phyloP scores from a whole-genome alignment of 2,329 filamentous ascomycete species.

The Coleophoma cylindrospora region DNA sequence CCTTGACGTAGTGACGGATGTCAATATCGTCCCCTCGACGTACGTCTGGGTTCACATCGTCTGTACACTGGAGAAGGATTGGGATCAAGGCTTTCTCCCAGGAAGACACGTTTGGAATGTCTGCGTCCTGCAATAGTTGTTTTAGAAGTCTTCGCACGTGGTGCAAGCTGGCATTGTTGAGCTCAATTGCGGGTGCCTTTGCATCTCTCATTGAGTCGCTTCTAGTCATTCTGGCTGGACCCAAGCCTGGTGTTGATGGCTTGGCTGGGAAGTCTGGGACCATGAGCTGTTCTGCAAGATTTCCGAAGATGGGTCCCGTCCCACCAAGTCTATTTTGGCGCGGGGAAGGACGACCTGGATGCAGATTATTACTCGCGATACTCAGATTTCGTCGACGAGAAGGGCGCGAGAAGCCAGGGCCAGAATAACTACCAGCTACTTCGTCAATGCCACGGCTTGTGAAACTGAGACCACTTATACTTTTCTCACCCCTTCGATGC shows the following conservation, averaged over 20 bases:
- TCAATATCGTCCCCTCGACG: constrained; percentile 92
- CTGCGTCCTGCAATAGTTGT: constrained; percentile 75
- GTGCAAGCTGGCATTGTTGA: constrained; percentile 81
- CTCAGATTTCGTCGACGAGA: constrained; percentile 77
- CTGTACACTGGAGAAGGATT: constrained; percentile 83
- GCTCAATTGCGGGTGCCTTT: constrained; percentile 69
- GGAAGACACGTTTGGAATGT: constrained; percentile 64
- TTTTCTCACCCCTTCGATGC: constrained; percentile 71
- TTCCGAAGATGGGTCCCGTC: constrained; percentile 33
- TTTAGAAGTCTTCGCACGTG: constrained; percentile 82
- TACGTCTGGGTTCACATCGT: constrained; percentile 92
- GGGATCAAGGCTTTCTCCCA: constrained; percentile 92
- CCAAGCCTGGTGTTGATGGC: constrained; percentile 11
- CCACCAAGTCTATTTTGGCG: constrained; percentile 44
- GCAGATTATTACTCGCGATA: constrained; percentile 65
- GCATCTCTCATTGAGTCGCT: constrained; percentile 79
- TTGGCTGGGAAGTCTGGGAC: constrained; percentile 12
- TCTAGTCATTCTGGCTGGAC: constrained; percentile 51
- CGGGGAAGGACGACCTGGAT: constrained; percentile 67
- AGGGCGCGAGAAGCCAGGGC: constrained; percentile 55
- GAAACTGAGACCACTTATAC: constrained; percentile 64
- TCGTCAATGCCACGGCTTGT: constrained; percentile 64
- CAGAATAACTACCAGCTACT: constrained; percentile 46
- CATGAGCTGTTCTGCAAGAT: constrained; percentile 23
- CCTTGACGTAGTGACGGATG: constrained; percentile 92